Evolutionary conservation across 208 protist genomes (phyloP).

Genomic region (Leptomonas seymouri): DNA sequence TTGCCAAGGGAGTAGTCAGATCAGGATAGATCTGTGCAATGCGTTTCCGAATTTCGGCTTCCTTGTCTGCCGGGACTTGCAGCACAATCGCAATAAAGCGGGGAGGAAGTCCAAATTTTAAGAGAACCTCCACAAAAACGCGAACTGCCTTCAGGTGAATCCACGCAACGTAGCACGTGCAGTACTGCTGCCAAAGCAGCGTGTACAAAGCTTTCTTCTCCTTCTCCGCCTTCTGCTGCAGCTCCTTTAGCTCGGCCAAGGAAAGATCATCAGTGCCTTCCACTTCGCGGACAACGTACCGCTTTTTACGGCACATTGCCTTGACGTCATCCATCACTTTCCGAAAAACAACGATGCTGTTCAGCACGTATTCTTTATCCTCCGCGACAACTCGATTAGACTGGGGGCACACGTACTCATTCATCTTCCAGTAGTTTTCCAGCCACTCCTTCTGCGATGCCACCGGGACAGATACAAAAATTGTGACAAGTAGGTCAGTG

Average conservation of each 20-base stretch:
- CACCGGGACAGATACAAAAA: constrained; percentile 86
- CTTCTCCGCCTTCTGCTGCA: constrained; percentile 81
- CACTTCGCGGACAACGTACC: constrained; percentile 84
- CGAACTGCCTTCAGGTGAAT: constrained; percentile 92
- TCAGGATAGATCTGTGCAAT: constrained; percentile 79
- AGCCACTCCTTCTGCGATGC: constrained; percentile 81
- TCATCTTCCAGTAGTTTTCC: constrained; percentile 79
- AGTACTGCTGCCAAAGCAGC: constrained; percentile 88
- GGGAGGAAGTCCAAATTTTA: constrained; percentile 91
- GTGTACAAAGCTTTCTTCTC: constrained; percentile 84
- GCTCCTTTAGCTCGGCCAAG: constrained; percentile 54
- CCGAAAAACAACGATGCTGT: constrained; percentile 90
- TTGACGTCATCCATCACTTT: constrained; percentile 88
- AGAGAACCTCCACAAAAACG: constrained; percentile 91
- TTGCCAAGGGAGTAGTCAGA: constrained; percentile 52
- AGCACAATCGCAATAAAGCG: constrained; percentile 86
- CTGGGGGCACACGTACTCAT: constrained; percentile 85
- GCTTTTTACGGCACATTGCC: constrained; percentile 71
- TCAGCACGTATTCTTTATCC: constrained; percentile 90
- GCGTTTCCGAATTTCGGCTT: constrained; percentile 74
- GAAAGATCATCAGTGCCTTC: constrained; percentile 71
- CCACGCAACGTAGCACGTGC: constrained; percentile 89
- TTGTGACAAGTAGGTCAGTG: constrained; percentile 80
- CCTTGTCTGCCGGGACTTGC: constrained; percentile 69
- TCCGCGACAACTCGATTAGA: constrained; percentile 84